phyloP scores from a whole-genome alignment of 345 rosid species.

The Reutealis trisperma region DNA sequence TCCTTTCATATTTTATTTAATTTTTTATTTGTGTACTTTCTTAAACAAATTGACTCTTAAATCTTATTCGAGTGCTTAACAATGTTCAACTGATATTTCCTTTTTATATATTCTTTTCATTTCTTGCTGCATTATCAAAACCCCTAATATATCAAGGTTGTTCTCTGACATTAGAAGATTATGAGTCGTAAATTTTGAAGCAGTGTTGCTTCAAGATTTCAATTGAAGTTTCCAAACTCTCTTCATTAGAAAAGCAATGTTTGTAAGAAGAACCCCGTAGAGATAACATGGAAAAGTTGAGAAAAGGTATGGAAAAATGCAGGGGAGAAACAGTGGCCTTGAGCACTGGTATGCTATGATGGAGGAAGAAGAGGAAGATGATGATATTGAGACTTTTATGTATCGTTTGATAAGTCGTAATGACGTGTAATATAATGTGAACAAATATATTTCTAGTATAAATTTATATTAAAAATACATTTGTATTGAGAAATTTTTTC shows the following conservation, averaged over 20 bases:
- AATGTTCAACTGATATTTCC: background rate
- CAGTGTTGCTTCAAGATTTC: background rate
- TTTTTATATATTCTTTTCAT: background rate
- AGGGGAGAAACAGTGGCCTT: constrained; percentile 64
- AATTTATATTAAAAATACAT: no score
- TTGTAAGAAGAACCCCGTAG: constrained; percentile 62
- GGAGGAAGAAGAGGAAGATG: constrained; percentile 41
- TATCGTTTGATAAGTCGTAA: no score
- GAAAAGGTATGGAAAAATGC: constrained; percentile 72
- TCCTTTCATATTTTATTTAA: no score
- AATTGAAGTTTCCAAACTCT: background rate
- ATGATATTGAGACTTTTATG: constrained; percentile 30
- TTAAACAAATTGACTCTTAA: background rate
- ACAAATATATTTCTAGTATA: no score
- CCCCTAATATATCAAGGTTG: background rate
- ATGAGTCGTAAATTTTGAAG: background rate
- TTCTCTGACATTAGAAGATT: background rate
- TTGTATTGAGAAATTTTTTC: no score
- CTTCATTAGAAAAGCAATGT: constrained; percentile 50
- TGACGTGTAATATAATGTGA: no score
- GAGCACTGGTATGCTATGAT: constrained; percentile 57
- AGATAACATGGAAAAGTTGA: constrained; percentile 62
- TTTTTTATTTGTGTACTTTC: no score
- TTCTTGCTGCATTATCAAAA: background rate
- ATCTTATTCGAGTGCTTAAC: background rate